Conservation (phyloP, 768 basidiomycete species). For the Tricholoma saponaceum region DNA sequence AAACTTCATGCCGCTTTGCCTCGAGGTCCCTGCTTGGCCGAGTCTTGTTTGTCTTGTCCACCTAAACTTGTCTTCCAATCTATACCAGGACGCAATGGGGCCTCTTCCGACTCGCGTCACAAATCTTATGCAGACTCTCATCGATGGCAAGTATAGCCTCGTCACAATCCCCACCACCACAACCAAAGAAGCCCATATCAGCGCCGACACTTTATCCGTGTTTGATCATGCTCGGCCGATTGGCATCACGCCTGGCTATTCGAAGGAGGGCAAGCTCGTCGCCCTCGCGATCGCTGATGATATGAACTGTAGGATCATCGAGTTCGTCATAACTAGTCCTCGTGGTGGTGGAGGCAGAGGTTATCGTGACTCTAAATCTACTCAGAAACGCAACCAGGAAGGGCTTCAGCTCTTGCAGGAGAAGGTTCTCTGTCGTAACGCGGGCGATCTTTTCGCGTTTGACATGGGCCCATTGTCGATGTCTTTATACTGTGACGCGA, state of each 20-base stretch:
- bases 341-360: conserved; percentile 10
- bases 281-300: conserved; percentile 44
- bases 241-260: conserved; percentile 51
- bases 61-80: background rate
- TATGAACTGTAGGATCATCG: conserved; percentile 30
- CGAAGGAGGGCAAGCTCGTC: conserved; percentile 34
- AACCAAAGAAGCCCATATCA: conserved; percentile 22
- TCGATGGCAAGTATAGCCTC: conserved; percentile 25
- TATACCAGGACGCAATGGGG: conserved; percentile 6
- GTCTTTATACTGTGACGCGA: conserved; percentile 39
- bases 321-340: conserved; percentile 22
- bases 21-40: conserved; percentile 1
- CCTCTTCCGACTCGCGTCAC: conserved; percentile 9
- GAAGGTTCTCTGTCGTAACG: conserved; percentile 39
- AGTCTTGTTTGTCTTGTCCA: too few species aligned
- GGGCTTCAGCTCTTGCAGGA: conserved; percentile 32
- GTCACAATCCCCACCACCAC: conserved; percentile 21
- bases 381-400: conserved; percentile 11
- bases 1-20: background rate
- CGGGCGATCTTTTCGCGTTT: conserved; percentile 48
- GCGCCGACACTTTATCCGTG: conserved; percentile 18
- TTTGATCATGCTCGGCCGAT: conserved; percentile 37
- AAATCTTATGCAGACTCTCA: conserved; percentile 24
- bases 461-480: conserved; percentile 48
- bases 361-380: conserved; percentile 11